Evolutionary conservation across 345 rosid genomes (phyloP).

Genomic region (Gossypium raimondii): DNA sequence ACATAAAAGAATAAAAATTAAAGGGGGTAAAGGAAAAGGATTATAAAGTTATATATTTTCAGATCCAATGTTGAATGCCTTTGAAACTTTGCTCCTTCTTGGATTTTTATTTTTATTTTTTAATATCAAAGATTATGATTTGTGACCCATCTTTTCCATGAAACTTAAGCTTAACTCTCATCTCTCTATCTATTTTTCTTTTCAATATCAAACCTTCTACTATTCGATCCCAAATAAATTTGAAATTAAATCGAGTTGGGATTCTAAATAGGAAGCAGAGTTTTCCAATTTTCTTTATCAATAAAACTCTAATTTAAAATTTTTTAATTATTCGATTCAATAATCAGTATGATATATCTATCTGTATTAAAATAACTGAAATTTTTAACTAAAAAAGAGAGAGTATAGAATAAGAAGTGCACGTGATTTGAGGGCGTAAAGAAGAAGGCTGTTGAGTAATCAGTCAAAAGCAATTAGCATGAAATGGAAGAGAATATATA

Average conservation of each 20-base stretch:
- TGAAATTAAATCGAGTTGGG: too few relatives aligned
- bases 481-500: not conserved
- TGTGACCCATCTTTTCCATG: not conserved
- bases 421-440: slow-evolving; percentile 31
- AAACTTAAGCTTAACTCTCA: too few relatives aligned
- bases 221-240: too few relatives aligned
- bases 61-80: not conserved
- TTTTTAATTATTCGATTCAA: too few relatives aligned
- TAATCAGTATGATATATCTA: fast-evolving
- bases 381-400: not conserved
- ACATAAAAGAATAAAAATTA: not conserved
- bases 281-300: too few relatives aligned
- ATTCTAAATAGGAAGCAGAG: too few relatives aligned
- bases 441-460: slow-evolving; percentile 26
- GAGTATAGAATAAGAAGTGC: not conserved
- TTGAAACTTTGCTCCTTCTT: not conserved
- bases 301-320: too few relatives aligned
- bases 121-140: slow-evolving; percentile 5
- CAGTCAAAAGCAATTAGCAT: not conserved
- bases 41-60: not conserved
- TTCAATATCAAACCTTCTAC: too few relatives aligned
- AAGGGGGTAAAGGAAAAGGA: not conserved
- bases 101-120: not conserved
- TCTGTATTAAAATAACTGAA: too few relatives aligned
- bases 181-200: too few relatives aligned